Percentiles rank a stretch among this genome's conserved stretches.
These are phyloP conservation scores for Rhodamnia rubescens DNA, from an alignment of 345 rosid species.

Conservation along the genomic window DNA sequence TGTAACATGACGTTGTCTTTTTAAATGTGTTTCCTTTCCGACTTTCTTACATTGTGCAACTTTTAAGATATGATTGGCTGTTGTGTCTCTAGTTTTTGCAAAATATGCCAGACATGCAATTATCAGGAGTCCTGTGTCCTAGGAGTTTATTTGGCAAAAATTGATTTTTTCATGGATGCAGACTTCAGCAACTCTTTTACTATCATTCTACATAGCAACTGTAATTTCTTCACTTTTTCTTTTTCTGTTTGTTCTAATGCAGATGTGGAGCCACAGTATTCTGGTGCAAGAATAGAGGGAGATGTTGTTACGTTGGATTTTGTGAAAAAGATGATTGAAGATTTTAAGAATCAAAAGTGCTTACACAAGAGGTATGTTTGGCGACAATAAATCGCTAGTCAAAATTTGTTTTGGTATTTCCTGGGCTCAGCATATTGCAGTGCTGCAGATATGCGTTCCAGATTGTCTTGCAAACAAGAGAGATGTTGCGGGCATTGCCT, in stretches of 20 bases:
- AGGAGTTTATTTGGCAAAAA: not conserved
- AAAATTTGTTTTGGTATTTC: not conserved
- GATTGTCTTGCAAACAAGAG: conserved; percentile 75
- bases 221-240: not conserved
- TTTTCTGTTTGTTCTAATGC: conserved; percentile 5
- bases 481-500: conserved; percentile 63
- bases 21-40: not conserved
- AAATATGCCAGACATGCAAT: not conserved
- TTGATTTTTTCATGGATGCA: not conserved
- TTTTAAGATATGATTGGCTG: not conserved
- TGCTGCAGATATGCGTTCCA: conserved; percentile 80
- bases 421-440: not conserved
- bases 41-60: not conserved
- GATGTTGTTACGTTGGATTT: conserved; percentile 80
- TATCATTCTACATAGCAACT: not conserved
- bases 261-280: conserved; percentile 97
- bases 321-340: conserved; percentile 90
- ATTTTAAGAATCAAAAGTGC: conserved; percentile 79
- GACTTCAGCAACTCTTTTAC: not conserved
- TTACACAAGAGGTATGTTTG: conserved; percentile 68
- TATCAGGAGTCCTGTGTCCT: not conserved
- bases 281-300: conserved; percentile 91
- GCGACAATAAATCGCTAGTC: not conserved
- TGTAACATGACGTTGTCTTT: conserved; percentile 7
- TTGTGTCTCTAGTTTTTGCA: not conserved